Conservation (phyloP, 1,139 yeast species). For the Zygoascus sp. region DNA sequence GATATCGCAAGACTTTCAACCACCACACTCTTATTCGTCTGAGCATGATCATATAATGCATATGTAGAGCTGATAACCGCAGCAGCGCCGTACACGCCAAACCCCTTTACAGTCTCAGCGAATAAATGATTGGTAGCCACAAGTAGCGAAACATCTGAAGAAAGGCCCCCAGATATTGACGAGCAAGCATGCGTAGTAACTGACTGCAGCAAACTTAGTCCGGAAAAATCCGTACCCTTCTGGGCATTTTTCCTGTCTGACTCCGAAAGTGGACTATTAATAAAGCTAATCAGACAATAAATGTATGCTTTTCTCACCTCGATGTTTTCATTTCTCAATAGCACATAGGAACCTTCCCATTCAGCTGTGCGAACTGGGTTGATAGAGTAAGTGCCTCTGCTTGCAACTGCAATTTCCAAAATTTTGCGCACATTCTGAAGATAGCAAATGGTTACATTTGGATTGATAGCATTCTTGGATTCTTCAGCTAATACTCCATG, state of each 20-base stretch:
- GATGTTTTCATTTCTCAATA: slow-evolving; percentile 27
- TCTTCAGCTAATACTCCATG: neutral
- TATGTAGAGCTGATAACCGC: slow-evolving; percentile 6
- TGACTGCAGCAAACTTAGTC: neutral
- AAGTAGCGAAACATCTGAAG: neutral
- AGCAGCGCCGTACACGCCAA: slow-evolving; percentile 6
- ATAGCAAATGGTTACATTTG: slow-evolving; percentile 22
- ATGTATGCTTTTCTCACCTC: slow-evolving; percentile 29
- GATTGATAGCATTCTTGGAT: neutral
- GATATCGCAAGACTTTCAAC: slow-evolving; percentile 3
- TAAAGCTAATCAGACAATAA: slow-evolving; percentile 25
- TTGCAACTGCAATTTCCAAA: slow-evolving; percentile 14
- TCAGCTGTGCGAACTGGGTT: slow-evolving; percentile 25
- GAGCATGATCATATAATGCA: slow-evolving; percentile 4
- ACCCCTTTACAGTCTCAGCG: slow-evolving; percentile 16
- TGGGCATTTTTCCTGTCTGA: slow-evolving; percentile 5
- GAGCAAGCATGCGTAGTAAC: neutral
- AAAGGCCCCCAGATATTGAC: neutral
- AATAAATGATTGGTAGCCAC: slow-evolving; percentile 22
- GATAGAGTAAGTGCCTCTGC: slow-evolving; percentile 13
- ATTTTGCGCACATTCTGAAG: slow-evolving; percentile 25
- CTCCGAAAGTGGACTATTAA: slow-evolving; percentile 15
- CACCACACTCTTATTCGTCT: neutral
- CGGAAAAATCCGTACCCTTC: neutral
- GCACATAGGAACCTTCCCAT: slow-evolving; percentile 35